Evolutionary conservation across 2,329 filamentous ascomycete species (phyloP).

Genomic region (Penicillium sp.): DNA sequence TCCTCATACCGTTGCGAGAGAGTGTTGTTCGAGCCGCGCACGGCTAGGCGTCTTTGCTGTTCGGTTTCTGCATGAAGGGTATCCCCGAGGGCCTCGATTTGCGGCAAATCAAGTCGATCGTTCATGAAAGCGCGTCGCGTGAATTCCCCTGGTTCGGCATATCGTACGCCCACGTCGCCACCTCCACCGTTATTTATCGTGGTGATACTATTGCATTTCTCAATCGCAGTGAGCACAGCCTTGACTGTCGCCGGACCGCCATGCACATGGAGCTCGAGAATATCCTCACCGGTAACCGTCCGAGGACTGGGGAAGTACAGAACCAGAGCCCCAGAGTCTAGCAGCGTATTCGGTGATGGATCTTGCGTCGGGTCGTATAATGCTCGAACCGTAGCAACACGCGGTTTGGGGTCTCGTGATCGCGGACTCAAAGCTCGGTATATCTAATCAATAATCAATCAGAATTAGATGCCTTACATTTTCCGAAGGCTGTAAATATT

Average conservation of each 20-base stretch:
- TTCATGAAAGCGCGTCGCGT: conserved; percentile 90
- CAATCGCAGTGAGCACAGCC: conserved; percentile 75
- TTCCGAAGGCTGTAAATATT: neutral
- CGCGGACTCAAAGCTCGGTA: conserved; percentile 60
- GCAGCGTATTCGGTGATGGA: conserved; percentile 41
- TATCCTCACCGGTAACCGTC: conserved; percentile 87
- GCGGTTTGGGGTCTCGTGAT: conserved; percentile 52
- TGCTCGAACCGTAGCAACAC: conserved; percentile 68
- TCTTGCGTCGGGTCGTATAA: conserved; percentile 58
- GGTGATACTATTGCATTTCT: conserved; percentile 32
- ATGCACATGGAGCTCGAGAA: conserved; percentile 92
- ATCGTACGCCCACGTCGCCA: conserved; percentile 56
- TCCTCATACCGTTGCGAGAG: conserved; percentile 73
- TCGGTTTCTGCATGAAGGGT: conserved; percentile 70
- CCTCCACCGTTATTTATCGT: neutral
- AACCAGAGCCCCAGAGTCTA: conserved; percentile 75
- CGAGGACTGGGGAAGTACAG: conserved; percentile 77
- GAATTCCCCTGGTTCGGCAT: conserved; percentile 94
- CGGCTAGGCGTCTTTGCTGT: conserved; percentile 82
- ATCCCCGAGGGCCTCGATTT: conserved; percentile 66
- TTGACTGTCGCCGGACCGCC: conserved; percentile 85
- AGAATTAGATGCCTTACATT: neutral
- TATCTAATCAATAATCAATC: conserved; percentile 46
- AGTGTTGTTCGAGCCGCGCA: conserved; percentile 68
- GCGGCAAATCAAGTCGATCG: conserved; percentile 76